Evolutionary conservation across 305 asterid genomes (phyloP), one percentile per base, ranked within the genome.

Genomic region (Vinca major): DNA sequence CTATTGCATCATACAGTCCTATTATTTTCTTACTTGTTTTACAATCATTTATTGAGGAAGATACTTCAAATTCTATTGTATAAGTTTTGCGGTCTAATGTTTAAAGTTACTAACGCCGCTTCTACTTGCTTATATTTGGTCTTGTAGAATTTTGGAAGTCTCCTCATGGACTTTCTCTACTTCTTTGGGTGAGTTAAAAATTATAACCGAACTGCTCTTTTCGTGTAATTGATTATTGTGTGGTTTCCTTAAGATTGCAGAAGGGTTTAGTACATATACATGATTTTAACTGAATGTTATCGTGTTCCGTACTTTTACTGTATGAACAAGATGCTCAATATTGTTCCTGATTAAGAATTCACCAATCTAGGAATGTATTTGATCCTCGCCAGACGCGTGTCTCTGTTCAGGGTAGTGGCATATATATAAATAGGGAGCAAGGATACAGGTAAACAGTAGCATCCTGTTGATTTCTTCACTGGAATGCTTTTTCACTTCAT

Each of bases 331-430:
- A 68, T 52, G 51, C 56, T 68, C 57, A 63, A 69, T 71, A 72
- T 61, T 73, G 64, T 54, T 69, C 26, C 70, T 75, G 64, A 63
- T 57, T 71, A 65, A 70, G 60, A 64, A 51, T 70, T 45, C 5
- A 62, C 68, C 73, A 52, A 73, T 70, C 64, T 84, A 90, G 99
- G 83, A 93, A 93, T 84, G 96, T 93, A 57, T 93, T 93, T 79
- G 99, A 93, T 76, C 95, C 99, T 71, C 96, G 96, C 55, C 96
- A 89, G 77, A 90, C 90, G 95, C 95, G 96, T 70, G 80, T 93
- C 43, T 90, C 97, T 52, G 96, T 93, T 69, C 97, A 88, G 75
- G 99, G 99, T 74, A 90, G 91, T 78, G 99, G 99, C 51, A 58
- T 90, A 62, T 93, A 93, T 84, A 84, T 93, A 72, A 89, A 86